Evolutionary conservation across 2,329 filamentous ascomycete species (phyloP), one percentile per base, ranked within the genome.

Genomic region (Sporothrix globosa): DNA sequence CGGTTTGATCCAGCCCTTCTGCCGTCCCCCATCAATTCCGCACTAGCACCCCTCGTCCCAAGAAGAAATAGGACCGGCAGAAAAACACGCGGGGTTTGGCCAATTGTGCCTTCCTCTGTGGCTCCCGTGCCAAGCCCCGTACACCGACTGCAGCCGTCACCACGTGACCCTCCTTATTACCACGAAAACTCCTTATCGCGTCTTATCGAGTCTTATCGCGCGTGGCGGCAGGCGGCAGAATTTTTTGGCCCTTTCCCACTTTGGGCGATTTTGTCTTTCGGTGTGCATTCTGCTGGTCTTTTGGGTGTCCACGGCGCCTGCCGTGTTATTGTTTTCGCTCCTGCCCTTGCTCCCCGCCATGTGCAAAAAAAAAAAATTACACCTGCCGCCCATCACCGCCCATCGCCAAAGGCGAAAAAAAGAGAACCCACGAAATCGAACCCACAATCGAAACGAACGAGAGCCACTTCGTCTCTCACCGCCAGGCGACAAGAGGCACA

Each of bases 151-250:
- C 44, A 52, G 27, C 44, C 44, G 24, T 27, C 39, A 1, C 14
- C 66, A 68, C 67, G 67, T 72, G 70, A 44, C 10, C 44, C n/a
- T 13, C 21, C 3, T 53, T 30, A 46, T n/a, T 4, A 27, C 46
- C 41, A 39, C 34, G 24, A 48, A 66, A 69, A 3, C 0, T 30
- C 27, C 5, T 3, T 30, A 63, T 34, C 6, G 34, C 17, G 61
- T 27, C 58, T 69, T 68, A 67, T 74, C 66, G 65, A n/a, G 13
- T 21, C 67, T 72, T 72, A 72, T 74, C 73, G 67, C 44, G 27
- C 58, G 70, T 65, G 72, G 69, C 69, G 72, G 69, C 41, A 61
- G 58, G 67, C 71, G 73, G 73, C 73, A 74, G 73, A 74, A 74
- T 73, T 72, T 73, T 70, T 56, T 70, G 63, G 68, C 17, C 34